Base-by-base conservation (phyloP, 2,329 filamentous ascomycete species). In the Cladorrhinum sp. region DNA sequence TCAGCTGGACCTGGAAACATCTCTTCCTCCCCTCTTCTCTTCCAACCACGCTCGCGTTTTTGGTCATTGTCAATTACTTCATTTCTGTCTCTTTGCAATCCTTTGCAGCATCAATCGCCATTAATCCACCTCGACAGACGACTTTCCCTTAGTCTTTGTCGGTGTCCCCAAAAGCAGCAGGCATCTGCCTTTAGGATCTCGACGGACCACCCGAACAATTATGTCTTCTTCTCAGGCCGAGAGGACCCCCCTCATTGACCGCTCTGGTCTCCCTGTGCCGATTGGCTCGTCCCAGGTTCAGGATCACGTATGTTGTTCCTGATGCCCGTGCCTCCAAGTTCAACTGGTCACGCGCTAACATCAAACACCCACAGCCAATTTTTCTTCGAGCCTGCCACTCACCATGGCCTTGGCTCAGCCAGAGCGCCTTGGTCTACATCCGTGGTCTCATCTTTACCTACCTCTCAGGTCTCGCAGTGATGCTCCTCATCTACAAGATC, bases 361-460 rank as follows among this genome's bases (percentile, higher is more conserved):
- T 18, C 9, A 4, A n/a, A n/a, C n/a, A n/a, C n/a, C n/a, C 7
- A 46, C 51, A 83, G 80, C 78, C 80, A 26, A 78, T 81, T 14
- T 82, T 80, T 60, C 74, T 82, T 14, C 78, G 80, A 67, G 79
- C 76, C 52, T 79, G 77, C 46, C 81, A 83, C 63, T 83, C 82
- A 1, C 77, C 80, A 20, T 83, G 81, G 79, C 66, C 72, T 6
- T 74, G 67, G 57, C 76, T 83, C 53, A 76, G 75, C 24, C 80
- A 83, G 62, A 77, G 76, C 51, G 59, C 73, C 28, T 74, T 84
- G 52, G 75, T 80, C 54, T 70, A 73, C 58, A 65, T 82, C 20
- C 78, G 82, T 48, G 74, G 75, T 10, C 48, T 74, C 2, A 63
- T 82, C 10, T 65, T 82, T 20, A 72, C 71, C 5, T 81, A 82